Evolutionary conservation across 441 rosid species (phyloP), one percentile per base, ranked within the genome.

Genomic region (Adansonia madagascariensis): DNA sequence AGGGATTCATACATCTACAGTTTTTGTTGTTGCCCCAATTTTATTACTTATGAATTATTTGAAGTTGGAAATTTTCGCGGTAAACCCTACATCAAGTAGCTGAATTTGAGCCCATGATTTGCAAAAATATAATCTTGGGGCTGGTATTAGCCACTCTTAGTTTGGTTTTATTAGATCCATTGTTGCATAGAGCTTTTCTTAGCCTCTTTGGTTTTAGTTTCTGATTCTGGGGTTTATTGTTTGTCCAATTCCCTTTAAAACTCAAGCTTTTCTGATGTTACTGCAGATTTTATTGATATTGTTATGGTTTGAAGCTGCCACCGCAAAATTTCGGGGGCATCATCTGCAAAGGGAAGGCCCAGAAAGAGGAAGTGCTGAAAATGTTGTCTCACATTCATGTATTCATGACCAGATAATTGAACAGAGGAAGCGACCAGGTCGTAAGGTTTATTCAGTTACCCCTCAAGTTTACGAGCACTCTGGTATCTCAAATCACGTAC

Each of bases 371-470:
- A 84, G 71, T 73, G 9, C 27, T 39, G 86, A 80, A 57, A 84
- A 77, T 24, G 60, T 92, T 71, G 80, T 80, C 18, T 86, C 97
- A 14, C 99, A 97, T 86, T 97, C 99, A 12, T 97, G 99, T 67
- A 94, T 97, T 67, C 99, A 97, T 80, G 99, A 91, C 84, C 92
- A 93, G 83, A 97, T 97, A 83, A 86, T 97, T 75, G 89, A 94
- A 74, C 95, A 92, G 84, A 90, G 99, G 87, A 87, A 87, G 82
- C 88, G 90, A 61, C 97, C 99, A 4, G 98, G 98, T 81, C 91
- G 80, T 57, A 88, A 91, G 85, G 97, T 91, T 4, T 94, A 89
- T 83, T 92, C 93, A 0, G 94, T 97, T 76, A 94, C 95, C 49
- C 98, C 98, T 6, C 99, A 97, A 85, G 86, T 94, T 56, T 97